These are phyloP conservation scores for Echites panduratus DNA, from an alignment of 257 asterid genomes.

Conservation along the genomic window DNA sequence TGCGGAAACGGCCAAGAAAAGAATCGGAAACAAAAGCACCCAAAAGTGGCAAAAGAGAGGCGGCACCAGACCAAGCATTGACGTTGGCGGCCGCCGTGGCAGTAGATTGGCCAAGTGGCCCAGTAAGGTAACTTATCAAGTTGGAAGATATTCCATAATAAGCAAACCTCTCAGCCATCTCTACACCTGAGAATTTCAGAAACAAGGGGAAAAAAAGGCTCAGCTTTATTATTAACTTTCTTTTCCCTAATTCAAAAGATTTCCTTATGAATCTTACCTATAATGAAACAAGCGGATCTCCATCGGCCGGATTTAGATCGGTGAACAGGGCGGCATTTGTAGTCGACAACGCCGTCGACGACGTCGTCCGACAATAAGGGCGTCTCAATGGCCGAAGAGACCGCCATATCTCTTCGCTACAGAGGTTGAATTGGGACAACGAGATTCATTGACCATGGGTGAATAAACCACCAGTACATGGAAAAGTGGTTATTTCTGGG, in stretches of 20 bases:
- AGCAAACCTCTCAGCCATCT: background rate
- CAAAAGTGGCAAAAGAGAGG: constrained; percentile 1
- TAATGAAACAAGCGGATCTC: background rate
- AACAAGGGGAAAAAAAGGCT: background rate
- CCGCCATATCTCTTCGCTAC: background rate
- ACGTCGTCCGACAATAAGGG: constrained; percentile 14
- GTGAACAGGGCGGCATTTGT: constrained; percentile 1
- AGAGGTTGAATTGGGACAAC: background rate
- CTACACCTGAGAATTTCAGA: background rate
- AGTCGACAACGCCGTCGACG: constrained; percentile 21
- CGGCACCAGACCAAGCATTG: background rate
- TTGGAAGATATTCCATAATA: constrained; percentile 2
- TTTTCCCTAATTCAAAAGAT: background rate
- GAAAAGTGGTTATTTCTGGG: background rate
- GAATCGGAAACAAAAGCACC: constrained; percentile 2
- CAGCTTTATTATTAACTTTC: background rate
- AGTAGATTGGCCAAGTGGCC: background rate
- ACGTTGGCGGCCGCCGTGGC: background rate
- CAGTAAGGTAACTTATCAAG: background rate
- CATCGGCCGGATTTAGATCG: background rate
- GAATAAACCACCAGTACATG: too few species aligned
- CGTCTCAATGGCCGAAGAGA: background rate
- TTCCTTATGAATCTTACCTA: background rate
- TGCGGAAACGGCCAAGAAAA: background rate
- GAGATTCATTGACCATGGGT: too few species aligned